Conservation (phyloP, 2,329 filamentous ascomycete genomes). For the Pseudogymnoascus sp. region DNA sequence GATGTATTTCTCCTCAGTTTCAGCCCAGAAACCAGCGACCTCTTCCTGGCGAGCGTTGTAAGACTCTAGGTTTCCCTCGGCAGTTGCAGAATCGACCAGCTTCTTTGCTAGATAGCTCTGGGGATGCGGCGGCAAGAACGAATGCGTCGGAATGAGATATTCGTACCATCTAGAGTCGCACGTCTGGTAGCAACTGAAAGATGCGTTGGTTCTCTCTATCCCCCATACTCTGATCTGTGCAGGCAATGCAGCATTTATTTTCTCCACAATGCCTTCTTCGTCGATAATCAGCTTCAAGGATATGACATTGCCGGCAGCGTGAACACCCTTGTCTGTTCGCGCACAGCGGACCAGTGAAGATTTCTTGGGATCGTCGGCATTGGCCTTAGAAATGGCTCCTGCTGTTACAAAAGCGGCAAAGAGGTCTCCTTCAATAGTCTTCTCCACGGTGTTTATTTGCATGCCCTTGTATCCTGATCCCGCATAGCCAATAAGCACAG, state of each 20-base stretch:
- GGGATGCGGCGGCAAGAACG: slow-evolving; percentile 85
- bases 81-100: slow-evolving; percentile 68
- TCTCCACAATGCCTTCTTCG: slow-evolving; percentile 76
- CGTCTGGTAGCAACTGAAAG: slow-evolving; percentile 89
- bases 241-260: slow-evolving; percentile 80
- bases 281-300: slow-evolving; percentile 94
- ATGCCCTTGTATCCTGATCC: slow-evolving; percentile 96
- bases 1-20: slow-evolving; percentile 73
- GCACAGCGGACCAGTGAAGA: slow-evolving; percentile 90
- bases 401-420: slow-evolving; percentile 88
- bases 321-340: slow-evolving; percentile 93
- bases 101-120: slow-evolving; percentile 78
- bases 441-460: slow-evolving; percentile 76
- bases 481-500: slow-evolving; percentile 90
- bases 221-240: slow-evolving; percentile 94
- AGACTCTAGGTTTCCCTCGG: slow-evolving; percentile 63
- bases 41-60: slow-evolving; percentile 67
- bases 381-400: slow-evolving; percentile 91
- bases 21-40: slow-evolving; percentile 72
- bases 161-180: slow-evolving; percentile 97
- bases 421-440: slow-evolving; percentile 92
- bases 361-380: slow-evolving; percentile 94
- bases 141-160: slow-evolving; percentile 90
- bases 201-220: slow-evolving; percentile 78
- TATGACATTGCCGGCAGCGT: slow-evolving; percentile 91